Conservation (phyloP, 78 protist species). For the Dictyostelium citrinum region DNA sequence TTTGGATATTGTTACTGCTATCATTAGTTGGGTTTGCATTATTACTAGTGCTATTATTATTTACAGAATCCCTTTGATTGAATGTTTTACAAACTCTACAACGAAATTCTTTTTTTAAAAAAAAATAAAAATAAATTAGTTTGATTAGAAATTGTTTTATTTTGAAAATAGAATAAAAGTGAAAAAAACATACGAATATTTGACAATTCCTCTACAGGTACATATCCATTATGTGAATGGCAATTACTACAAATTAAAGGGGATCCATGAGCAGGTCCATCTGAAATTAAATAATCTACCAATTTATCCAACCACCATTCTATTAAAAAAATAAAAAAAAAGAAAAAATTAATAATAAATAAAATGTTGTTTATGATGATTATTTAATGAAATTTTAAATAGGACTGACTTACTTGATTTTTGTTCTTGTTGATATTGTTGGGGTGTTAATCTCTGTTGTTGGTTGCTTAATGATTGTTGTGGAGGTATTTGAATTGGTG, state of each 20-base stretch:
- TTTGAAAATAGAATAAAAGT: background rate
- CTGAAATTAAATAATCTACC: conserved; percentile 45
- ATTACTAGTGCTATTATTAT: too few species aligned
- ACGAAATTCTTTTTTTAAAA: conserved; percentile 33
- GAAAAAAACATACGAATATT: conserved; percentile 24
- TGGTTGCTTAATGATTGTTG: background rate
- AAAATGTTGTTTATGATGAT: background rate
- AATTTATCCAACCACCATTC: conserved; percentile 43
- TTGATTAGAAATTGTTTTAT: background rate
- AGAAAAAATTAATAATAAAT: too few species aligned
- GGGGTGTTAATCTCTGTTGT: background rate
- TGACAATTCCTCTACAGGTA: conserved; percentile 36
- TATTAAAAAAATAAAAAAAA: background rate
- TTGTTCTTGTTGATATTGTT: conserved; percentile 20
- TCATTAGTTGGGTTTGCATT: background rate
- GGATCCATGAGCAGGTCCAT: conserved; percentile 68
- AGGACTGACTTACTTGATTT: background rate
- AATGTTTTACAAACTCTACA: conserved; percentile 47
- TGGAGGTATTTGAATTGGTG: background rate
- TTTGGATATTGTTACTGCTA: background rate
- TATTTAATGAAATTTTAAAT: background rate
- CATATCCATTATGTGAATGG: conserved; percentile 66
- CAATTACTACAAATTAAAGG: conserved; percentile 55
- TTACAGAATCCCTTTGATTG: conserved; percentile 40
- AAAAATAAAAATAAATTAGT: background rate